Evolutionary conservation across 1,284 basidiomycete species (phyloP).

Genomic region (Trametes pubescens): DNA sequence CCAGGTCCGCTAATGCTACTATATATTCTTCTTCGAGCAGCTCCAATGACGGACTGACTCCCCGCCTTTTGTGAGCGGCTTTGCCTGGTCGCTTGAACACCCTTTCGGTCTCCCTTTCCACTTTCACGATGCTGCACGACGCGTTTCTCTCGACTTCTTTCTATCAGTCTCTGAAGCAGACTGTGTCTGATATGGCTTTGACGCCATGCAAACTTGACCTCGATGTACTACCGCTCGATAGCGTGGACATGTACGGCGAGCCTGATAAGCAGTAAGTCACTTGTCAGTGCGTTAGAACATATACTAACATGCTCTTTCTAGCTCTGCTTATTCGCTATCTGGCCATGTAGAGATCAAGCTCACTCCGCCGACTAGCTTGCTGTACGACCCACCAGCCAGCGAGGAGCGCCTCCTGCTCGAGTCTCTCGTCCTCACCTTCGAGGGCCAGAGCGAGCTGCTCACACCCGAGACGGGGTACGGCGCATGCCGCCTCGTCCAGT

Average conservation of each 20-base stretch:
- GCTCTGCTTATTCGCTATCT: conserved; percentile 80
- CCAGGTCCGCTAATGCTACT: conserved; percentile 17
- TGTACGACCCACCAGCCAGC: conserved; percentile 59
- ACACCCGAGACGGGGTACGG: conserved; percentile 67
- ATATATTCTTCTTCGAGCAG: conserved; percentile 24
- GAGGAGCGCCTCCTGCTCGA: conserved; percentile 62
- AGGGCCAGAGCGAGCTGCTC: conserved; percentile 77
- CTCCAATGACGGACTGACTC: conserved; percentile 6
- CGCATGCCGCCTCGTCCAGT: conserved; percentile 67
- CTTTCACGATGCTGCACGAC: conserved; percentile 25
- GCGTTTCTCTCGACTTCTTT: conserved; percentile 20
- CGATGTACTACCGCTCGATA: conserved; percentile 30
- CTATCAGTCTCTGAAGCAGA: conserved; percentile 29
- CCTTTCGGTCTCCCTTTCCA: conserved; percentile 11
- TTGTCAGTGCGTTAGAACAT: background rate
- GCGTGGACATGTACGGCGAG: conserved; percentile 63
- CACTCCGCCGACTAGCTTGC: conserved; percentile 45
- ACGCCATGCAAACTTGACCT: conserved; percentile 30
- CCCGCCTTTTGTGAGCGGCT: conserved; percentile 18
- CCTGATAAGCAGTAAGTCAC: conserved; percentile 68
- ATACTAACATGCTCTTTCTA: conserved; percentile 20
- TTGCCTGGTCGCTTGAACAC: conserved; percentile 8
- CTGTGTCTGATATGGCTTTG: conserved; percentile 23
- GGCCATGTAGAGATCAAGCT: conserved; percentile 73
- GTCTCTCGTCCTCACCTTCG: conserved; percentile 75